Conservation (phyloP, 1,284 basidiomycete species). For the Ganoderma lingzhi region DNA sequence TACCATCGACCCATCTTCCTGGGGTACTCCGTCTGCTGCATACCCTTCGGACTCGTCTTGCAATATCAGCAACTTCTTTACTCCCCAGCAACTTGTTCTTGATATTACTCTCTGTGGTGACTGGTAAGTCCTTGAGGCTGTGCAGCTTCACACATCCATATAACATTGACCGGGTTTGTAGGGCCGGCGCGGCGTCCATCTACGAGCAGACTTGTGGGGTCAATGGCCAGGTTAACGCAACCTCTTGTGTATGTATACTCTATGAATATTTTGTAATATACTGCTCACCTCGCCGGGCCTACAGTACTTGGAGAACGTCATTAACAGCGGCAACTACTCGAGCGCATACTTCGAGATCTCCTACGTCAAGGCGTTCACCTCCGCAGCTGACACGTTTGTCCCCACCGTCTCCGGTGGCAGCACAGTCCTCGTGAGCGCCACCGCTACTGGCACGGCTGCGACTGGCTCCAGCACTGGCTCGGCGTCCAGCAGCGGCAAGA, state of each 20-base stretch:
- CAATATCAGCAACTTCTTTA: constrained; percentile 59
- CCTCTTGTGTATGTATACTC: constrained; percentile 31
- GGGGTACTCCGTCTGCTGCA: constrained; percentile 66
- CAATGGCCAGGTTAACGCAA: constrained; percentile 35
- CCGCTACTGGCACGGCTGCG: constrained; percentile 17
- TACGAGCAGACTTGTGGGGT: constrained; percentile 50
- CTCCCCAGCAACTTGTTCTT: constrained; percentile 59
- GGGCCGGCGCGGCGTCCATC: constrained; percentile 53
- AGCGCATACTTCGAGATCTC: constrained; percentile 61
- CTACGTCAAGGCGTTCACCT: constrained; percentile 54
- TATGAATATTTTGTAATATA: not conserved
- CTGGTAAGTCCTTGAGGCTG: constrained; percentile 45
- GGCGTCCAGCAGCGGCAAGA: not conserved
- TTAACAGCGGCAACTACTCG: constrained; percentile 59
- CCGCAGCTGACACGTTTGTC: constrained; percentile 33
- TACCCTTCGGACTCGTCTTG: constrained; percentile 54
- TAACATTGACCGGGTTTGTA: constrained; percentile 25
- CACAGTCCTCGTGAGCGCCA: constrained; percentile 25
- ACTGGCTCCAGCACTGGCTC: constrained; percentile 4
- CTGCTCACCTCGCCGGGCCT: not conserved
- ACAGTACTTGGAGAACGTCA: constrained; percentile 61
- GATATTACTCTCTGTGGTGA: constrained; percentile 65
- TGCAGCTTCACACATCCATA: not conserved
- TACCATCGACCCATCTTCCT: constrained; percentile 58
- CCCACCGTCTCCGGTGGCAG: constrained; percentile 25